These are phyloP conservation scores for Mangifera indica DNA, from an alignment of 345 rosid genomes.

Conservation along the genomic window DNA sequence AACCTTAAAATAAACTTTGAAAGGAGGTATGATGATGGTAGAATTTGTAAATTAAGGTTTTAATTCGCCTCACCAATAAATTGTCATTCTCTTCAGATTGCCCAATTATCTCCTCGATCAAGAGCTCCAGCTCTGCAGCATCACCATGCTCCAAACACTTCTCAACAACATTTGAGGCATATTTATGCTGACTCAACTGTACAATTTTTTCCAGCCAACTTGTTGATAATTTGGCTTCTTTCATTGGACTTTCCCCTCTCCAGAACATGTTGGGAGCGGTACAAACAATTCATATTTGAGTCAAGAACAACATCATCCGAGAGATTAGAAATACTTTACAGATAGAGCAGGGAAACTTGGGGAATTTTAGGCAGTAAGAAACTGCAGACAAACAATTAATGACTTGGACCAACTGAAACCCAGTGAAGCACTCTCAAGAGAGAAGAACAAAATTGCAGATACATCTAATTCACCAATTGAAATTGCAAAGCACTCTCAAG, in stretches of 20 bases:
- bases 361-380: neutral
- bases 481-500: neutral
- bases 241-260: slow-evolving; percentile 82
- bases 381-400: neutral
- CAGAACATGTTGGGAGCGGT: slow-evolving; percentile 72
- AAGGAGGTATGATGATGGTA: neutral
- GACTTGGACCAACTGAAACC: neutral
- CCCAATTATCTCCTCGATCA: slow-evolving; percentile 84
- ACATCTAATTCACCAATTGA: no score
- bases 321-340: neutral
- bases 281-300: slow-evolving; percentile 12
- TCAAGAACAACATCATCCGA: neutral
- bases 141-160: slow-evolving; percentile 89
- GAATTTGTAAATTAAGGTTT: neutral
- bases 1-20: neutral
- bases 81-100: slow-evolving; percentile 72
- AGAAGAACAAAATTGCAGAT: no score
- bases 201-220: slow-evolving; percentile 80
- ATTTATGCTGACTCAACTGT: slow-evolving; percentile 96
- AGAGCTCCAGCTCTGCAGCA: slow-evolving; percentile 60
- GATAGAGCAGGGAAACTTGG: neutral
- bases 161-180: slow-evolving; percentile 93
- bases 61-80: slow-evolving; percentile 63
- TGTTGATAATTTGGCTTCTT: slow-evolving; percentile 69
- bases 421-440: neutral